Conservation (phyloP, 139 green algal genomes). For the Yamagishiella unicocca region DNA sequence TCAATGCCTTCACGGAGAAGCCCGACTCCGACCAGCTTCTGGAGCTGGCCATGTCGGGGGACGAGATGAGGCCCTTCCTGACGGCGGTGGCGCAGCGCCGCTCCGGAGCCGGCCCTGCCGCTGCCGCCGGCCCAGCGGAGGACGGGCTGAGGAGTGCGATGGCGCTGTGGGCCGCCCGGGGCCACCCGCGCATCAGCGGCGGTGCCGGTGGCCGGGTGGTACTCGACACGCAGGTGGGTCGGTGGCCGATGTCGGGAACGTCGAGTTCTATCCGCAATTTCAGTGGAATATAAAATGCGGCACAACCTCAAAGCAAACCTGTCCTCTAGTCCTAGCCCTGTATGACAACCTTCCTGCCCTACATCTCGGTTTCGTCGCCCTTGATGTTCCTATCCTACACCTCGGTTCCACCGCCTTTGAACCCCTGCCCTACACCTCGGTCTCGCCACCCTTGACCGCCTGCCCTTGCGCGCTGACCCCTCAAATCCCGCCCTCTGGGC, state of each 20-base stretch:
- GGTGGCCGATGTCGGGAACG: too few relatives aligned
- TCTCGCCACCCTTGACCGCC: not conserved
- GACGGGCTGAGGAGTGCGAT: not conserved
- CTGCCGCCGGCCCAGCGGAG: not conserved
- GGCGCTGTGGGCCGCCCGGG: not conserved
- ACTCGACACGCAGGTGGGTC: slow-evolving; percentile 35
- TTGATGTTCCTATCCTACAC: too few relatives aligned
- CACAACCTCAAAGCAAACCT: too few relatives aligned
- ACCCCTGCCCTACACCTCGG: too few relatives aligned
- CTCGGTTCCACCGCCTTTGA: not conserved
- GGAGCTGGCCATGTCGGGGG: not conserved
- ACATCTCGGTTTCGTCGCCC: too few relatives aligned
- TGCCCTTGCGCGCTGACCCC: too few relatives aligned
- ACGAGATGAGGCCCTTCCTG: slow-evolving; percentile 47
- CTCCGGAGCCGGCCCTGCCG: not conserved
- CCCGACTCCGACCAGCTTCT: slow-evolving; percentile 2
- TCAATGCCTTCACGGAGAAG: slow-evolving; percentile 40
- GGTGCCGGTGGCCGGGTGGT: slow-evolving; percentile 9
- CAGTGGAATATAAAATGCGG: too few relatives aligned
- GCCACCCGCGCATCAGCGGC: not conserved
- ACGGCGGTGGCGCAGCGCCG: not conserved
- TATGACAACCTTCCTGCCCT: too few relatives aligned
- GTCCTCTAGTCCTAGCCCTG: too few relatives aligned
- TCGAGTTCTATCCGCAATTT: too few relatives aligned
- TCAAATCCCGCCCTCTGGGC: not conserved